Evolutionary conservation across 2,329 filamentous ascomycete genomes (phyloP), one percentile per base, ranked within the genome.

Genomic region (Penicillium capsulatum): DNA sequence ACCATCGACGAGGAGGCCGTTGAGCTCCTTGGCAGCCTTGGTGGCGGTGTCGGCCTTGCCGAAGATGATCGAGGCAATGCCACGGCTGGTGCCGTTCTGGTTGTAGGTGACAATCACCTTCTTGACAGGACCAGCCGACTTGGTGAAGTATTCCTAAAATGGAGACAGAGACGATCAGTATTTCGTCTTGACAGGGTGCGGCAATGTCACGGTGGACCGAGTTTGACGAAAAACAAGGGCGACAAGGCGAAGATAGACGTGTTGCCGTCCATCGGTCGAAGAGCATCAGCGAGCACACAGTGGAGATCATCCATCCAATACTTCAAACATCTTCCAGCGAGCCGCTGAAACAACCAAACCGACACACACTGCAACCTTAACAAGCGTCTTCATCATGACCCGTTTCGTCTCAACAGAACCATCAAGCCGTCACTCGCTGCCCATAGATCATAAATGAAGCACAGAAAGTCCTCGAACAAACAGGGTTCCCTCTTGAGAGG

Each of bases 101-200:
- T 91, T 92, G 70, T 98, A 98, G 36, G 86, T 88, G 58, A 98
- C 76, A 56, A 92, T 83, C 50, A 94, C 87, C 68, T 79, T 84
- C 78, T 94, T 96, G 70, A 97, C 86, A 50, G 85, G 80, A 55
- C 90, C 91, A 66, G 95, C 81, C 58, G 86, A 84, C 63, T 87
- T 84, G 61, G 76, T 72, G 68, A 98, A 97, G 71, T 97, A 98
- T 73, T 98, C 92, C 92, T 98, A 88, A 69, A 69, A 69, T 67
- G 69, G 68, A 67, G 74, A 57, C 38, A 55, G 46, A 57, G 46
- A 57, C 49, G 54, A 72, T 74, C 57, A 74, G 71, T 71, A 70
- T 58, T 61, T 56, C 49, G 49, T 59, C 50, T 43, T 47, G 54
- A 53, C 28, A 50, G 41, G 34, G 51, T 54, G 20, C 45, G 42